A percentile compares a stretch with the other conserved stretches of the same genome.
Evolutionary conservation across 148 eudicot species (phyloP).

Genomic region (Drosera capensis): DNA sequence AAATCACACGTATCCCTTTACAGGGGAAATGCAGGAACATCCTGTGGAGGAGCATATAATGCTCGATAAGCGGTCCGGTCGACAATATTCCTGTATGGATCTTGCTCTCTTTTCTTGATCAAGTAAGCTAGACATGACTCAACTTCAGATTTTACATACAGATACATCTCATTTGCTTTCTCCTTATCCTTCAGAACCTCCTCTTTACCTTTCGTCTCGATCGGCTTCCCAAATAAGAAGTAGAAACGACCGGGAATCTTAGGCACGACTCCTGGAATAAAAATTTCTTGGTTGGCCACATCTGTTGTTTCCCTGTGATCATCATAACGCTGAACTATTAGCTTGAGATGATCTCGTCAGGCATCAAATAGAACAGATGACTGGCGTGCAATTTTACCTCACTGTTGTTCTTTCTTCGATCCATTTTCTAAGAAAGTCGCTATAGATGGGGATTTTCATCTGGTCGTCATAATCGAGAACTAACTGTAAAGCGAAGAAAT

Average conservation of each 20-base stretch:
- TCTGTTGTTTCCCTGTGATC: slow-evolving; percentile 27
- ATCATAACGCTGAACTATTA: neutral
- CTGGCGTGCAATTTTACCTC: slow-evolving; percentile 24
- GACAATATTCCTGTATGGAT: slow-evolving; percentile 57
- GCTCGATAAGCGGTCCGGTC: slow-evolving; percentile 39
- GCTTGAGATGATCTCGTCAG: neutral
- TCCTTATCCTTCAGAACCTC: slow-evolving; percentile 34
- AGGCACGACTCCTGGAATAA: slow-evolving; percentile 53
- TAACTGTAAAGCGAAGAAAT: slow-evolving; percentile 32
- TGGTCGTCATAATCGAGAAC: slow-evolving; percentile 67
- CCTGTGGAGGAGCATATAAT: slow-evolving; percentile 14
- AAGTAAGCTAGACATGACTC: slow-evolving; percentile 37
- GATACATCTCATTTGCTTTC: slow-evolving; percentile 41
- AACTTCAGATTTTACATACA: slow-evolving; percentile 44
- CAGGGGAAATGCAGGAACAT: slow-evolving; percentile 55
- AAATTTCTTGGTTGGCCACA: slow-evolving; percentile 48
- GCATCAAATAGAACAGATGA: neutral
- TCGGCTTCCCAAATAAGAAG: slow-evolving; percentile 62
- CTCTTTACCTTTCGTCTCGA: slow-evolving; percentile 48
- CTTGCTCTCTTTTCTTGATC: slow-evolving; percentile 55
- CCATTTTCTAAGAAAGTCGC: slow-evolving; percentile 22
- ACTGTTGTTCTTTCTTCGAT: slow-evolving; percentile 18
- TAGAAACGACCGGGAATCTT: slow-evolving; percentile 77
- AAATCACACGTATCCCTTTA: no score
- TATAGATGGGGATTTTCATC: slow-evolving; percentile 47